phyloP scores from a whole-genome alignment of 352 stramenopile genomes.

The Phytophthora sojae region DNA sequence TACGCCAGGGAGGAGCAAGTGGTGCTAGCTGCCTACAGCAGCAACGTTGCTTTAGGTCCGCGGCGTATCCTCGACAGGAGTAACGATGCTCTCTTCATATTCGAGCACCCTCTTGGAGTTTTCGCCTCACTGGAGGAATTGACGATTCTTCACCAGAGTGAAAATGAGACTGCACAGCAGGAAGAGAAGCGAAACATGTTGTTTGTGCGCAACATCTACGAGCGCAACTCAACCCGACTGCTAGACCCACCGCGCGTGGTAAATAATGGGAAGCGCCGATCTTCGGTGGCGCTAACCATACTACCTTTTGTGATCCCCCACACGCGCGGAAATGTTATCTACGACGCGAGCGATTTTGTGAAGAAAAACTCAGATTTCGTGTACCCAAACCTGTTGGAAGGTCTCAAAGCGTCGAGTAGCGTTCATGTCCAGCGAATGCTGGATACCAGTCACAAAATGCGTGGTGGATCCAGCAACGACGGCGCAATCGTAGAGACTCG shows the following conservation, averaged over 20 bases:
- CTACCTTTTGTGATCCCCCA: conserved; percentile 64
- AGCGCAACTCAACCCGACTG: conserved; percentile 47
- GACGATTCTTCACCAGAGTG: conserved; percentile 66
- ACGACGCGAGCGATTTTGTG: conserved; percentile 73
- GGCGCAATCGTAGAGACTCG: conserved; percentile 4
- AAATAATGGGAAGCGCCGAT: conserved; percentile 11
- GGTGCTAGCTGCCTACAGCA: conserved; percentile 20
- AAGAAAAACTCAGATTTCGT: conserved; percentile 77
- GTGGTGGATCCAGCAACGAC: background rate
- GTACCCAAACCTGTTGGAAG: conserved; percentile 43
- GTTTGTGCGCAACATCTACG: conserved; percentile 71
- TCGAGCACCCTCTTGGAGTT: conserved; percentile 62
- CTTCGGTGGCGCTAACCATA: conserved; percentile 6
- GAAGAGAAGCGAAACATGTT: conserved; percentile 75
- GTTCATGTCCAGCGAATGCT: conserved; percentile 42
- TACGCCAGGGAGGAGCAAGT: conserved; percentile 54
- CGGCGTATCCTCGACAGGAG: conserved; percentile 3
- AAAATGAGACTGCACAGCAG: conserved; percentile 51
- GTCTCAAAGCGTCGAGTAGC: conserved; percentile 41
- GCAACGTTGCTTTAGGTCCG: background rate
- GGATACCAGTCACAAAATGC: conserved; percentile 1
- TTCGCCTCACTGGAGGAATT: conserved; percentile 79
- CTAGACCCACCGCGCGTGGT: conserved; percentile 30
- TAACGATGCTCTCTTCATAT: conserved; percentile 46
- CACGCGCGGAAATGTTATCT: conserved; percentile 52